A percentile compares a stretch with the other conserved stretches of the same genome.
These are phyloP conservation scores for Breviolum minutum DNA, from an alignment of 73 alveolate genomes.

Conservation along the genomic window DNA sequence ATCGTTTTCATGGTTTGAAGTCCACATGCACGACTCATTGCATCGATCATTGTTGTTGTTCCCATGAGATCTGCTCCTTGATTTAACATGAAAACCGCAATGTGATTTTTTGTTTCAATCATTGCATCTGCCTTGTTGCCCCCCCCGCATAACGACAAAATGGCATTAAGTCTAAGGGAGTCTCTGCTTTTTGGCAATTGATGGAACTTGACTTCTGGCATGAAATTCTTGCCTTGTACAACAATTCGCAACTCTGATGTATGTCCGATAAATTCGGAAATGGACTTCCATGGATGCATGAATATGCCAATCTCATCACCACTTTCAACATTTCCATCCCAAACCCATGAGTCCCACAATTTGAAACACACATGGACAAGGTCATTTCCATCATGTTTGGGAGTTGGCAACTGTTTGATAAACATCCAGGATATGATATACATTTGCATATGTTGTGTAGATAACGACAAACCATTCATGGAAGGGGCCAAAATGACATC, in stretches of 20 bases:
- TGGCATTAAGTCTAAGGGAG: background rate
- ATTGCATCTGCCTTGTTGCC: background rate
- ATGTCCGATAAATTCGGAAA: background rate
- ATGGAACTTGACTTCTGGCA: background rate
- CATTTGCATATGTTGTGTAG: too few species aligned
- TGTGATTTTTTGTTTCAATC: background rate
- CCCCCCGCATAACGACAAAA: background rate
- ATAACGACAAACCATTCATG: too few species aligned
- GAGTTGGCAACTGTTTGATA: too few species aligned
- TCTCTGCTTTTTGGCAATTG: background rate
- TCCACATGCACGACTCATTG: background rate
- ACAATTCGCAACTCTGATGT: background rate
- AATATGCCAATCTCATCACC: background rate
- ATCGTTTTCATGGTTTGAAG: background rate
- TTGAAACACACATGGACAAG: background rate
- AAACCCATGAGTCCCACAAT: background rate
- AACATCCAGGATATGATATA: too few species aligned
- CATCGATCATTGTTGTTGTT: background rate
- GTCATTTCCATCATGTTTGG: too few species aligned
- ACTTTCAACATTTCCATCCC: background rate
- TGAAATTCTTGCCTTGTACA: background rate
- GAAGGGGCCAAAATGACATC: too few species aligned
- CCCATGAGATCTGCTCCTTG: background rate
- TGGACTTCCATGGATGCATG: background rate
- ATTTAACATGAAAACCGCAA: background rate